Evolutionary conservation across 2,329 filamentous ascomycete genomes (phyloP).

Genomic region (Xylariaceae sp.): DNA sequence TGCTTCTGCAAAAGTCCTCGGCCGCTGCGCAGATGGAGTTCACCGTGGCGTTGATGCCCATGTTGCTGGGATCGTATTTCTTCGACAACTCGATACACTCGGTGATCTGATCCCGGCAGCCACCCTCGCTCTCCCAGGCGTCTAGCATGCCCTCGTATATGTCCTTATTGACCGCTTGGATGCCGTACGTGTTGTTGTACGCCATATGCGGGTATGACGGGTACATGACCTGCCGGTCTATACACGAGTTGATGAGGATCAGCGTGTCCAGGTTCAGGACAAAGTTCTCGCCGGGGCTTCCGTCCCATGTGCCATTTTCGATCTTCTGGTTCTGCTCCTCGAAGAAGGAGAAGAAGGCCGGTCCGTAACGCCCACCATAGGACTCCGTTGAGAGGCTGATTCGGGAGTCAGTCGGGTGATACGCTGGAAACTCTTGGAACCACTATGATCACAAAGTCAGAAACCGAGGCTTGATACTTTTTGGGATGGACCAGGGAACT

Average conservation of each 20-base stretch:
- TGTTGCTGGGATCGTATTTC: constrained; percentile 45
- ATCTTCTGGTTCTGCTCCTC: constrained; percentile 33
- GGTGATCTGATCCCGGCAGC: constrained; percentile 50
- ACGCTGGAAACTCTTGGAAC: constrained; percentile 49
- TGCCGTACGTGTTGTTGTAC: constrained; percentile 38
- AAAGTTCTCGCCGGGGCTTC: constrained; percentile 27
- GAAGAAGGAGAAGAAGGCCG: constrained; percentile 30
- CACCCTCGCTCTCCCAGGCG: constrained; percentile 33
- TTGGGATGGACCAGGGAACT: neutral
- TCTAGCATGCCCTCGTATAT: constrained; percentile 30
- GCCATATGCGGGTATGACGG: constrained; percentile 41
- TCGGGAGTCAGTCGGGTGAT: constrained; percentile 54
- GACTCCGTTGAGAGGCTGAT: constrained; percentile 38
- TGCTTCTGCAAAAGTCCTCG: constrained; percentile 25
- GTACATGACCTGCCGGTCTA: constrained; percentile 43
- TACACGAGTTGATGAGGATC: constrained; percentile 53
- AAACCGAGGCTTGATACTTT: neutral
- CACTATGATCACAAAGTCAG: constrained; percentile 29
- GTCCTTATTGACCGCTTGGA: constrained; percentile 29
- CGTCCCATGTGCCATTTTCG: constrained; percentile 29
- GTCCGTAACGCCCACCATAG: constrained; percentile 34
- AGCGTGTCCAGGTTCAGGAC: constrained; percentile 37
- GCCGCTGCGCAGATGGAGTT: constrained; percentile 38
- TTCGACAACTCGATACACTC: constrained; percentile 44
- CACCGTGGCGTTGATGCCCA: constrained; percentile 40